These are phyloP conservation scores for Pichia sp. DNA, from an alignment of 1,139 yeast genomes.

Conservation along the genomic window DNA sequence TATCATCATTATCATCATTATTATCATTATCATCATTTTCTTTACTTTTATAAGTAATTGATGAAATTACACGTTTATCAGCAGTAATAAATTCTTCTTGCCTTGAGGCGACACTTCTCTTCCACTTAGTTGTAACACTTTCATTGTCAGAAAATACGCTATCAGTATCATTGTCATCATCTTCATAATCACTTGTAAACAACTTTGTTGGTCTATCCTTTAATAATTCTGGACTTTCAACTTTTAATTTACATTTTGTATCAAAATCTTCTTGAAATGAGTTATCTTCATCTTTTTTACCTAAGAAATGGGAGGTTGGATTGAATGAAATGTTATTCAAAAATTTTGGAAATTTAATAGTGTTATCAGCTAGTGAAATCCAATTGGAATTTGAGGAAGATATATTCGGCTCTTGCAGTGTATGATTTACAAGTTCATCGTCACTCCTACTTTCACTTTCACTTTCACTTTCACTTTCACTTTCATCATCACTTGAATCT, in stretches of 20 bases:
- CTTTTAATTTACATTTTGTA: constrained; percentile 5
- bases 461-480: neutral
- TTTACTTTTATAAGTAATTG: neutral
- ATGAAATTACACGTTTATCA: constrained; percentile 2
- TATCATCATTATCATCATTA: too few relatives aligned
- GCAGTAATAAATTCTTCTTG: constrained; percentile 9
- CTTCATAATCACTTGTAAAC: constrained; percentile 20
- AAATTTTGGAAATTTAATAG: constrained; percentile 6
- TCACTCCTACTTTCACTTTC: neutral
- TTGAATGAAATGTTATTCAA: constrained; percentile 6
- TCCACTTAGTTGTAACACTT: constrained; percentile 5
- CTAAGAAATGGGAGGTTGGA: neutral
- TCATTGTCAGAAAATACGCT: neutral
- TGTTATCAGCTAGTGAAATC: constrained; percentile 8
- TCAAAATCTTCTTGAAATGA: constrained; percentile 4
- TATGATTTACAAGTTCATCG: neutral
- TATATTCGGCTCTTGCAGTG: neutral
- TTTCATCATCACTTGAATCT: neutral
- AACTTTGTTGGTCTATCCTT: constrained; percentile 19
- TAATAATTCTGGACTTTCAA: constrained; percentile 16
- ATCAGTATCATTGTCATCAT: constrained; percentile 1
- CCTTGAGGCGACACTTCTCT: constrained; percentile 11
- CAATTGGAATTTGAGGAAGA: neutral
- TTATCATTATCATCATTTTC: constrained; percentile 7
- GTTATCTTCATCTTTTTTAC: neutral